phyloP scores from a whole-genome alignment of 352 stramenopile species.

The Globisporangium heterothallicum region DNA sequence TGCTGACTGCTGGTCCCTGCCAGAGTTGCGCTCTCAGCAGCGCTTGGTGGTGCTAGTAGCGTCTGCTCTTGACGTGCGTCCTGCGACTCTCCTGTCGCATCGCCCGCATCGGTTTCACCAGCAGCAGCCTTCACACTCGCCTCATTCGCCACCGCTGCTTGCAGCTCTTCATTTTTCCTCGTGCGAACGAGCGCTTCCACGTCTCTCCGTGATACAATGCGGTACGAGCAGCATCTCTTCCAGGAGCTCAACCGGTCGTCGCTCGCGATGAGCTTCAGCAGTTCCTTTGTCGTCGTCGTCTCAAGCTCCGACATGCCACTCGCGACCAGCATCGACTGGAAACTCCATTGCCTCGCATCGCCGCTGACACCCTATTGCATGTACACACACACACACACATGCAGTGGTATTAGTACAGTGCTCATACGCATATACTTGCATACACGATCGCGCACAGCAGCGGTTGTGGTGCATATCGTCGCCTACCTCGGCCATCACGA shows the following conservation, averaged over 20 bases:
- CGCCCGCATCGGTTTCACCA: not conserved
- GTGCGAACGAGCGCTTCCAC: slow-evolving; percentile 24
- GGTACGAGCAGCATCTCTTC: slow-evolving; percentile 29
- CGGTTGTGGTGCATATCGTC: too few relatives aligned
- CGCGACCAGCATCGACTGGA: slow-evolving; percentile 41
- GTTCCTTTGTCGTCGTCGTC: slow-evolving; percentile 17
- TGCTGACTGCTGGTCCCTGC: not conserved
- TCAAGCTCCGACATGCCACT: slow-evolving; percentile 36
- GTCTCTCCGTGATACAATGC: slow-evolving; percentile 33
- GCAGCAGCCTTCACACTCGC: not conserved
- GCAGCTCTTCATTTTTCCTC: slow-evolving; percentile 12
- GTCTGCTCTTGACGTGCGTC: not conserved
- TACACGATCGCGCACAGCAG: too few relatives aligned
- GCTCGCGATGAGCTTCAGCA: slow-evolving; percentile 21
- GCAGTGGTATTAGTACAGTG: too few relatives aligned
- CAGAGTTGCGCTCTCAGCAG: not conserved
- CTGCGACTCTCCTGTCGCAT: not conserved
- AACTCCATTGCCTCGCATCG: slow-evolving; percentile 25
- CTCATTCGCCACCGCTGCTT: not conserved
- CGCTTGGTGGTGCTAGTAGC: not conserved
- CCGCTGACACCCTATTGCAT: not conserved
- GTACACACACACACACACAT: not conserved
- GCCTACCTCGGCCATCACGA: too few relatives aligned
- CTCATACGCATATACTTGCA: not conserved
- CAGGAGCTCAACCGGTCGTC: slow-evolving; percentile 25